Evolutionary conservation across 495 filamentous ascomycete genomes (phyloP).

Genomic region (Tuber melanosporum): DNA sequence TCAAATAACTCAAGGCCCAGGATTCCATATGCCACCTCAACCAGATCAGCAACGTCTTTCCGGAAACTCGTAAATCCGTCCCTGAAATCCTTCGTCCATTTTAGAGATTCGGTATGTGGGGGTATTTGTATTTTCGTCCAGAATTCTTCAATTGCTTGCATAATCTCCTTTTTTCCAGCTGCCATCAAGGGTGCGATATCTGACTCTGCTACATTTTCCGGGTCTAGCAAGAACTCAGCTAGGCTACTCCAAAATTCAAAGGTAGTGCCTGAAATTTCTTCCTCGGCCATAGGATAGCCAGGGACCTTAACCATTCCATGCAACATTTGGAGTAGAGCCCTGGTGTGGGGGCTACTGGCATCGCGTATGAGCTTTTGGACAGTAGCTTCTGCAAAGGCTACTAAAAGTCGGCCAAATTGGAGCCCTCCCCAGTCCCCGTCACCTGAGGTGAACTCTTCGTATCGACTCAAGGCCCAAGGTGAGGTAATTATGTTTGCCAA

Average conservation of each 20-base stretch:
- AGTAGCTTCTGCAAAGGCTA: constrained; percentile 61
- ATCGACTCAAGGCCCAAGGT: constrained; percentile 50
- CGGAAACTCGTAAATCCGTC: constrained; percentile 70
- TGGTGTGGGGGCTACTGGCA: constrained; percentile 37
- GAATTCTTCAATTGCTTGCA: constrained; percentile 54
- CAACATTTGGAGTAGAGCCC: constrained; percentile 48
- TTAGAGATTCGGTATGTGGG: constrained; percentile 41
- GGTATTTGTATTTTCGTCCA: constrained; percentile 61
- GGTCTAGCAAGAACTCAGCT: constrained; percentile 52
- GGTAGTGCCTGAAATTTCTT: constrained; percentile 65
- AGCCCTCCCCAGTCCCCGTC: constrained; percentile 58
- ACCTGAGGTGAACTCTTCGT: constrained; percentile 52
- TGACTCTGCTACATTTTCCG: constrained; percentile 33
- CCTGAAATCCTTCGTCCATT: constrained; percentile 67
- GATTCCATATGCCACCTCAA: constrained; percentile 67
- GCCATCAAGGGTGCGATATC: constrained; percentile 45
- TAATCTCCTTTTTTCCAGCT: constrained; percentile 44
- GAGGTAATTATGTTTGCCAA: constrained; percentile 55
- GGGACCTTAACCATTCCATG: constrained; percentile 61
- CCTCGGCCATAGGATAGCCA: constrained; percentile 69
- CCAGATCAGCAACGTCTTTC: constrained; percentile 71
- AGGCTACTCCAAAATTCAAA: constrained; percentile 81
- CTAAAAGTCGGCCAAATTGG: constrained; percentile 61
- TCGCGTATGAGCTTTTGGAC: constrained; percentile 49
- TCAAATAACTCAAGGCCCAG: constrained; percentile 62